Evolutionary conservation across 2,329 filamentous ascomycete species (phyloP), one percentile per base, ranked within the genome.

Genomic region (Aspergillus fischeri): DNA sequence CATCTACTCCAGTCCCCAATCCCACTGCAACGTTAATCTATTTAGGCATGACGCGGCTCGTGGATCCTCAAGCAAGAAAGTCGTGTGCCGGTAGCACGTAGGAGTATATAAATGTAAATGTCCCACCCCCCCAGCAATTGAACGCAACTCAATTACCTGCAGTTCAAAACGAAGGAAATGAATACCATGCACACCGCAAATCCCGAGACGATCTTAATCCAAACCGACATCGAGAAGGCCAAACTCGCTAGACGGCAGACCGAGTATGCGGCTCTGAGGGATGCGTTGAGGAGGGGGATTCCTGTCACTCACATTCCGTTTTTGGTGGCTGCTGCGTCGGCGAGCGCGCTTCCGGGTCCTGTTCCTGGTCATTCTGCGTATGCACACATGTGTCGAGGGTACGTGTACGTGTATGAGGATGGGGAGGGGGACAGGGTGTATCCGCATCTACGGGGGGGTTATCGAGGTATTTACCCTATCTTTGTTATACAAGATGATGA

Each of bases 211-310:
- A 14, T 4, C 24, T 29, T 14, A 4, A 41, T 11, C 3, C n/a
- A 57, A 47, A 60, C 60, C 3, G 35, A 35, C 10, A 47, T 45
- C 20, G 58, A 62, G 50, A 17, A 35, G 9, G 47, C 51, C 2
- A 58, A 56, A 38, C 60, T 62, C 3, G 47, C 48, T 17, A 32
- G 35, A 41, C 60, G 60, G 10, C 51, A 44, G 0, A 28, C 56
- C 7, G 58, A 60, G 28, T 45, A 60, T 45, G 60, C 60, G 2
- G 6, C 57, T 20, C 29, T 60, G 2, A 49, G 41, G 4, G 59
- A 55, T 3, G 60, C 55, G 0, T 10, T 62, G n/a, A 27, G 54
- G 4, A 24, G 51, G 28, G 38, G 54, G 0, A n/a, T 56, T 5
- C 52, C 56, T 1, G 25, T 49, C 10, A 25, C 11, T 11, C 20